phyloP scores from a whole-genome alignment of 164 flowering plant species.

The Annona cherimola region DNA sequence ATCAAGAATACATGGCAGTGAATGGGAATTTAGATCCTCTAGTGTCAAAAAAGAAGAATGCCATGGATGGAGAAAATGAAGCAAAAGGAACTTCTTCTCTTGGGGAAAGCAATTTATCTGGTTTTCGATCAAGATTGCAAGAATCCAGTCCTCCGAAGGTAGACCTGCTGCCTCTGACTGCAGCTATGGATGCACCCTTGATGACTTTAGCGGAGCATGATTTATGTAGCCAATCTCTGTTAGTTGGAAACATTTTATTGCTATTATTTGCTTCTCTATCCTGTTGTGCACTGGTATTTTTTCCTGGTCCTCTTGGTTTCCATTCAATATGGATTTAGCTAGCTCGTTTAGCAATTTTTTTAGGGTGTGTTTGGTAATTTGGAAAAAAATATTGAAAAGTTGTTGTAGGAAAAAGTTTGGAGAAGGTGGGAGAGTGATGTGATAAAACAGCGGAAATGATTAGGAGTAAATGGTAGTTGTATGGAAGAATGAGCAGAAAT shows the following conservation, averaged over 20 bases:
- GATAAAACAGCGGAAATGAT: too few relatives aligned
- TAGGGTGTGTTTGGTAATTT: too few relatives aligned
- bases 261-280: too few relatives aligned
- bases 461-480: too few relatives aligned
- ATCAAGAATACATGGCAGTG: slow-evolving; percentile 25
- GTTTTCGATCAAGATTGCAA: slow-evolving; percentile 33
- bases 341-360: too few relatives aligned
- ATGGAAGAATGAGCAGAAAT: too few relatives aligned
- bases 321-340: too few relatives aligned
- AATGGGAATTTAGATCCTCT: slow-evolving; percentile 44
- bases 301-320: too few relatives aligned
- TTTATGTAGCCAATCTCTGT: background rate
- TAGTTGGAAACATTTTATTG: background rate
- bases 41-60: slow-evolving; percentile 33
- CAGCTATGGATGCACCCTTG: background rate
- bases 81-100: slow-evolving; percentile 34
- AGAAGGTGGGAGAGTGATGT: too few relatives aligned
- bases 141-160: slow-evolving; percentile 53
- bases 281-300: too few relatives aligned
- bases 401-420: too few relatives aligned
- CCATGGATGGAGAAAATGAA: slow-evolving; percentile 29
- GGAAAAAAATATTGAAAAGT: too few relatives aligned
- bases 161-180: background rate
- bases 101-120: slow-evolving; percentile 6
- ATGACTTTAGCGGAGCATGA: background rate